A percentile compares a stretch with the other conserved stretches of the same genome.
Evolutionary conservation across 768 basidiomycete genomes (phyloP).

Genomic region (Scleroderma citrinum): DNA sequence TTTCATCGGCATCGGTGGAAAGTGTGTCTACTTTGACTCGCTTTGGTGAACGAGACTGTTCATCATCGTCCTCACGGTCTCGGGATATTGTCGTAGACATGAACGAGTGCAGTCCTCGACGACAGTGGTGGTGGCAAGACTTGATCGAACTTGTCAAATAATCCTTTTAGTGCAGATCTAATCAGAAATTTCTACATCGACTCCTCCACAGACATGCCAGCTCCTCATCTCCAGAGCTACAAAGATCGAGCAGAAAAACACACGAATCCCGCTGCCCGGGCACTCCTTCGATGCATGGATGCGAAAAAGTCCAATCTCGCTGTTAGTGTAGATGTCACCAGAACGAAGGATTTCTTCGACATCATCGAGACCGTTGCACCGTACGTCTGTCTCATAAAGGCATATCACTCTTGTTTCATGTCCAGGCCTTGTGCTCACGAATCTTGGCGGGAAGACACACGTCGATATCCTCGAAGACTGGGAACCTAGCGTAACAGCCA

Average conservation of each 20-base stretch:
- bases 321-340: slow-evolving; percentile 93
- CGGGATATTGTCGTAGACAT: slow-evolving; percentile 34
- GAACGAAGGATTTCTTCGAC: slow-evolving; percentile 66
- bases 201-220: slow-evolving; percentile 23
- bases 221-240: slow-evolving; percentile 49
- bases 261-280: slow-evolving; percentile 69
- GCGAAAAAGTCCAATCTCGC: slow-evolving; percentile 89
- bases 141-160: neutral
- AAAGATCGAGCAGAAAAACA: slow-evolving; percentile 51
- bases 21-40: slow-evolving; percentile 29
- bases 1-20: slow-evolving; percentile 11
- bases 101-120: neutral
- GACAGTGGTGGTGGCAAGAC: neutral
- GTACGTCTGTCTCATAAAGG: slow-evolving; percentile 93
- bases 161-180: neutral
- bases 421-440: slow-evolving; percentile 16
- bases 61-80: slow-evolving; percentile 47
- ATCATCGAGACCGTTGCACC: slow-evolving; percentile 89
- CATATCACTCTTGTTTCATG: slow-evolving; percentile 24
- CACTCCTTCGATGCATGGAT: slow-evolving; percentile 76
- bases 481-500: slow-evolving; percentile 60
- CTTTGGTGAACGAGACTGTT: slow-evolving; percentile 34
- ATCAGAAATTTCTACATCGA: neutral
- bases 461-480: slow-evolving; percentile 95
- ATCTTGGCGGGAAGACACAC: slow-evolving; percentile 66